A percentile compares a stretch with the other conserved stretches of the same genome.
These are phyloP conservation scores for Linaria vulgaris DNA, from an alignment of 257 asterid species.

Conservation along the genomic window DNA sequence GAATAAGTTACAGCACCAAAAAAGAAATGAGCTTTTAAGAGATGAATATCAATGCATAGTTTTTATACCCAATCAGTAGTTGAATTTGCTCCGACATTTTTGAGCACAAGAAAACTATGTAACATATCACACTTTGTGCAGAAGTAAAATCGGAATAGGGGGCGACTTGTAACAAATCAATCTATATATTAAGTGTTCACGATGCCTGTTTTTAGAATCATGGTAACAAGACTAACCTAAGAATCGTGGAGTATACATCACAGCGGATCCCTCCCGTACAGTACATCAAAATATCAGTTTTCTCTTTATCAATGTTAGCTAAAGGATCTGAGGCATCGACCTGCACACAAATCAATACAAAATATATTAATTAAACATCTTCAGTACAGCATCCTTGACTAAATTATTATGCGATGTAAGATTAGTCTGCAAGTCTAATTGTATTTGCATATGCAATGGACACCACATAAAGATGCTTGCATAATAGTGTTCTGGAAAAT, in stretches of 20 bases:
- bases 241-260: conserved; percentile 85
- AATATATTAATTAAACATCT: conserved; percentile 6
- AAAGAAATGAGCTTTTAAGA: too few species aligned
- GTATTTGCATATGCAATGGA: neutral
- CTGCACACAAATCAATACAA: conserved; percentile 37
- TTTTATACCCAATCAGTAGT: too few species aligned
- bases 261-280: conserved; percentile 99
- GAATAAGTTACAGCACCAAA: too few species aligned
- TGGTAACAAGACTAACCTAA: conserved; percentile 49
- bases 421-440: neutral
- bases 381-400: neutral
- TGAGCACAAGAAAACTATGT: too few species aligned
- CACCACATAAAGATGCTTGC: neutral
- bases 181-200: neutral
- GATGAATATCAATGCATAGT: too few species aligned
- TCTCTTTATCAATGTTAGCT: conserved; percentile 71
- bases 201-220: conserved; percentile 1
- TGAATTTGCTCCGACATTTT: too few species aligned
- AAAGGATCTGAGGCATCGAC: conserved; percentile 72
- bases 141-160: neutral
- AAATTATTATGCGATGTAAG: neutral
- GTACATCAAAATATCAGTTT: conserved; percentile 84
- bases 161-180: neutral
- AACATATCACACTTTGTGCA: too few species aligned
- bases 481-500: neutral